These are phyloP conservation scores for Metschnikowia koreensis DNA, from an alignment of 805 yeast species.

Conservation along the genomic window DNA sequence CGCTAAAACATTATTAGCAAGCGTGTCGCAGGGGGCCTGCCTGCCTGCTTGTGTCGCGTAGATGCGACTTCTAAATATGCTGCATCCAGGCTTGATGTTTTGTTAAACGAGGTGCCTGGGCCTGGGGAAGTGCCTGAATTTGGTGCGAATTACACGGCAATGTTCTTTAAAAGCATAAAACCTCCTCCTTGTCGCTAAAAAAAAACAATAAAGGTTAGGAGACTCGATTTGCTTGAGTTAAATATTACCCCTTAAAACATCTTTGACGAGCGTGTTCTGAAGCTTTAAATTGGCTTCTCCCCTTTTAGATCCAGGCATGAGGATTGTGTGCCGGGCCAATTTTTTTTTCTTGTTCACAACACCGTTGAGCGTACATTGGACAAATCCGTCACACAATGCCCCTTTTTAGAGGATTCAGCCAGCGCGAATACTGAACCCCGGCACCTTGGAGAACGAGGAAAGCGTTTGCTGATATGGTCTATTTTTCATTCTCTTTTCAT, in stretches of 20 bases:
- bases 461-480: too few species aligned
- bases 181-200: not conserved
- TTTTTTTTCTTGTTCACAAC: too few species aligned
- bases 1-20: too few species aligned
- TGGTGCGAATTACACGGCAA: not conserved
- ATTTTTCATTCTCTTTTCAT: too few species aligned
- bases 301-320: not conserved
- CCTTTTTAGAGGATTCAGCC: not conserved
- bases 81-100: not conserved
- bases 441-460: too few species aligned
- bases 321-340: not conserved
- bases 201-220: not conserved
- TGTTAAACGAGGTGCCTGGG: not conserved
- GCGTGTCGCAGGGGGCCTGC: not conserved
- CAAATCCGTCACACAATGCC: not conserved
- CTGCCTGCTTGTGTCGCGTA: not conserved
- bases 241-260: not conserved
- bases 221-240: not conserved
- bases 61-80: not conserved
- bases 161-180: not conserved
- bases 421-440: not conserved
- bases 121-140: not conserved
- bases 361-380: not conserved
- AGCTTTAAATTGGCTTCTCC: not conserved
- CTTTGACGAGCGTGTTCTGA: not conserved